A percentile compares a stretch with the other conserved stretches of the same genome.
Conservation (phyloP, 2,329 filamentous ascomycete species). For the Venturia oleaginea region DNA sequence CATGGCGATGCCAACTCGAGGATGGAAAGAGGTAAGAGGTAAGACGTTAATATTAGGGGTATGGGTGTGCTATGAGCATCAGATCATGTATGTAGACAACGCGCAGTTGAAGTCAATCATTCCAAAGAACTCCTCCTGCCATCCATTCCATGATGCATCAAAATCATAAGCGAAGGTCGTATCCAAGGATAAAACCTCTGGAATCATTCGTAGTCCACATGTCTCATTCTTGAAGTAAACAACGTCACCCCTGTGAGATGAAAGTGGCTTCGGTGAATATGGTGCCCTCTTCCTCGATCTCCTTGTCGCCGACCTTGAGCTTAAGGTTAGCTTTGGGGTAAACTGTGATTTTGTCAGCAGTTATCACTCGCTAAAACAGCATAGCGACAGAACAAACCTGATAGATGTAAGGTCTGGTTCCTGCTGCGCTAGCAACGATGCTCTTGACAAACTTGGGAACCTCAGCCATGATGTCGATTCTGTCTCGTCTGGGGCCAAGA, state of each 20-base stretch:
- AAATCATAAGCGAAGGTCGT: slow-evolving; percentile 6
- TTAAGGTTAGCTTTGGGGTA: slow-evolving; percentile 66
- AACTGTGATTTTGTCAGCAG: too few relatives aligned
- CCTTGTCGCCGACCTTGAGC: slow-evolving; percentile 74
- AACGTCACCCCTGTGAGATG: slow-evolving; percentile 40
- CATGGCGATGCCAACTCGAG: too few relatives aligned
- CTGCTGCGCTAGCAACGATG: slow-evolving; percentile 78
- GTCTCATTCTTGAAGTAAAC: not conserved
- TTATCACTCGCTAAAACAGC: too few relatives aligned
- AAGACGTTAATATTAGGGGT: not conserved
- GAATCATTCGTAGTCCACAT: slow-evolving; percentile 1
- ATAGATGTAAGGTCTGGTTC: slow-evolving; percentile 96
- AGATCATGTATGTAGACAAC: not conserved
- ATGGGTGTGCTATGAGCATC: slow-evolving; percentile 1
- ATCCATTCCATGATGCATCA: slow-evolving; percentile 1
- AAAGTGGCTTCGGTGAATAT: slow-evolving; percentile 93
- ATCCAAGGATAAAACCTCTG: slow-evolving; percentile 7
- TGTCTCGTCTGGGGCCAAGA: slow-evolving; percentile 63
- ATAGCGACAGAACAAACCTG: slow-evolving; percentile 52
- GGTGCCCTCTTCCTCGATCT: slow-evolving; percentile 66
- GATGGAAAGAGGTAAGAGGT: not conserved
- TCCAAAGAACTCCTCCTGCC: not conserved
- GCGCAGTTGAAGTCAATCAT: not conserved
- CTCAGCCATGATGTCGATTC: slow-evolving; percentile 93
- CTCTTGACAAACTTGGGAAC: slow-evolving; percentile 93